A percentile compares a stretch with the other conserved stretches of the same genome.
phyloP scores from a whole-genome alignment of 768 basidiomycete species.

The Mycena rebaudengoi region DNA sequence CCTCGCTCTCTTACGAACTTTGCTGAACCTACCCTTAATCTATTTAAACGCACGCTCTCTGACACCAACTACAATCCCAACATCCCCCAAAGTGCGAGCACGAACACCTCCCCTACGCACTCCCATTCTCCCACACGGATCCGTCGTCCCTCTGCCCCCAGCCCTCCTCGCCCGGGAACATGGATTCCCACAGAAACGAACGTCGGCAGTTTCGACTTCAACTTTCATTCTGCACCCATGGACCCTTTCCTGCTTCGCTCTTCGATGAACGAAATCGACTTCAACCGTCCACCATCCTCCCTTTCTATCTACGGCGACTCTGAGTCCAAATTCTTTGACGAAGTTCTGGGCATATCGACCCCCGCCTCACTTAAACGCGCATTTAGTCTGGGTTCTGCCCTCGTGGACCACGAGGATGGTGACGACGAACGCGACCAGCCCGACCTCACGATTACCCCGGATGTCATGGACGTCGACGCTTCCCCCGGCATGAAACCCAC shows the following conservation, averaged over 20 bases:
- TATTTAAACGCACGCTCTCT: slow-evolving; percentile 50
- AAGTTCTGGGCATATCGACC: slow-evolving; percentile 20
- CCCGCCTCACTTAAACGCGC: slow-evolving; percentile 7
- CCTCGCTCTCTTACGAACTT: neutral
- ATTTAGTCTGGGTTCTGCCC: slow-evolving; percentile 8
- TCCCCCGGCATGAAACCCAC: slow-evolving; percentile 1
- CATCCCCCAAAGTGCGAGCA: slow-evolving; percentile 26
- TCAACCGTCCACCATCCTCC: slow-evolving; percentile 33
- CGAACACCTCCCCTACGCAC: slow-evolving; percentile 23
- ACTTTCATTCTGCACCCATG: slow-evolving; percentile 15
- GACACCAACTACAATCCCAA: slow-evolving; percentile 27
- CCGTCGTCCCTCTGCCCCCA: slow-evolving; percentile 31
- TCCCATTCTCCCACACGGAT: slow-evolving; percentile 15
- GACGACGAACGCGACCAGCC: slow-evolving; percentile 13
- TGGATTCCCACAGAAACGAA: slow-evolving; percentile 15
- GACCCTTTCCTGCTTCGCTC: slow-evolving; percentile 19
- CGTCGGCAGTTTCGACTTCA: slow-evolving; percentile 9
- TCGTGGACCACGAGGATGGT: slow-evolving; percentile 16
- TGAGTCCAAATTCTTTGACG: slow-evolving; percentile 22
- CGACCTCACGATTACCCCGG: slow-evolving; percentile 13
- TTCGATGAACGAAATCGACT: slow-evolving; percentile 24
- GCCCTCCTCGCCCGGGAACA: slow-evolving; percentile 16
- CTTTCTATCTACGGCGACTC: slow-evolving; percentile 31
- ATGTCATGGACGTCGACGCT: slow-evolving; percentile 21
- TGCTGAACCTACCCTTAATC: slow-evolving; percentile 19